Evolutionary conservation across 495 filamentous ascomycete genomes (phyloP).

Genomic region (Podospora tetraspora): DNA sequence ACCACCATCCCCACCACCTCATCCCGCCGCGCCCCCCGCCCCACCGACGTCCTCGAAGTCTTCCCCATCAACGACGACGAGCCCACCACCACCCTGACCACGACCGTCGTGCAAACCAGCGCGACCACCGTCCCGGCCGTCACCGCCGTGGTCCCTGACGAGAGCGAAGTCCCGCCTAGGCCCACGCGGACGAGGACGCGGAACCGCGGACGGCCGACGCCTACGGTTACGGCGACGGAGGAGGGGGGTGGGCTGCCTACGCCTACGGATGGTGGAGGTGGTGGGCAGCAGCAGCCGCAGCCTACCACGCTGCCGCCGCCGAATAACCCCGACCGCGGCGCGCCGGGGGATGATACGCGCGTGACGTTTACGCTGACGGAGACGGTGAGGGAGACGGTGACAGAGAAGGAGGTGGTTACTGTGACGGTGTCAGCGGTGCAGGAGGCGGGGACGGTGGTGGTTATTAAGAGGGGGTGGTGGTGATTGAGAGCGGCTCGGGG

Average conservation of each 20-base stretch:
- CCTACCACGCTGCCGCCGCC: background rate
- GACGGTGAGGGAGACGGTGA: slow-evolving; percentile 11
- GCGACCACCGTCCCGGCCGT: background rate
- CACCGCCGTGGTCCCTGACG: background rate
- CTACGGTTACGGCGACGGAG: background rate
- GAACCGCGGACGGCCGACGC: background rate
- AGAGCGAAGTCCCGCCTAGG: background rate
- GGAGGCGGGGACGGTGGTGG: slow-evolving; percentile 7
- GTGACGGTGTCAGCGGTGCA: slow-evolving; percentile 4
- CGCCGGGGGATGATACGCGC: background rate
- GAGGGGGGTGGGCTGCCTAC: too few species aligned
- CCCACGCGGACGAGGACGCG: background rate
- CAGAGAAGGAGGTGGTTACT: slow-evolving; percentile 9
- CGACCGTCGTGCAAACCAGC: slow-evolving; percentile 1
- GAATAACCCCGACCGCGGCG: background rate
- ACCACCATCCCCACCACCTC: background rate
- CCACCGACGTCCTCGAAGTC: slow-evolving; percentile 6
- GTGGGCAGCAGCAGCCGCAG: background rate
- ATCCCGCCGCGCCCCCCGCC: background rate
- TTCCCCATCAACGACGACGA: slow-evolving; percentile 9
- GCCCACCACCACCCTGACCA: slow-evolving; percentile 2
- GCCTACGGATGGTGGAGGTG: background rate
- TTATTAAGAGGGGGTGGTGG: background rate
- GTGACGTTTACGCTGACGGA: slow-evolving; percentile 16
- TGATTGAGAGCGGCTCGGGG: background rate